These are phyloP conservation scores for Aphanomyces cochlioides DNA, from an alignment of 352 stramenopile species.

Conservation along the genomic window DNA sequence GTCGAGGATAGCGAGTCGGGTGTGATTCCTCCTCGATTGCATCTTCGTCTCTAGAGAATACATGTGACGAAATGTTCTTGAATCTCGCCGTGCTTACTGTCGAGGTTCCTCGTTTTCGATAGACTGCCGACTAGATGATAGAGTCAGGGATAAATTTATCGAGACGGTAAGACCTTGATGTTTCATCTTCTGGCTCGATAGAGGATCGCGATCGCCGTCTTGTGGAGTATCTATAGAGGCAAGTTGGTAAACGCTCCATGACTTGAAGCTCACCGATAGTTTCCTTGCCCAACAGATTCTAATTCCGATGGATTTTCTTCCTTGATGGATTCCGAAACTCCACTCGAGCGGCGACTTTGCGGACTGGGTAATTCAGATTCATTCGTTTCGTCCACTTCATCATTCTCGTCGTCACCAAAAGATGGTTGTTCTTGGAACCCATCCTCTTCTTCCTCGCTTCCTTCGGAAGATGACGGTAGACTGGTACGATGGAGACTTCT, in stretches of 20 bases:
- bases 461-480: neutral
- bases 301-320: constrained; percentile 37
- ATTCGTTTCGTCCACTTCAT: constrained; percentile 34
- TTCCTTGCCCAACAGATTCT: constrained; percentile 15
- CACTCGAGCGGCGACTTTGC: constrained; percentile 14
- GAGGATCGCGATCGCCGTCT: neutral
- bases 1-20: neutral
- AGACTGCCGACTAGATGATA: neutral
- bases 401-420: constrained; percentile 32
- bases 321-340: constrained; percentile 32
- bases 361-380: constrained; percentile 38
- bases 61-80: neutral
- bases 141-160: neutral
- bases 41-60: neutral
- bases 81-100: neutral
- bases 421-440: constrained; percentile 19
- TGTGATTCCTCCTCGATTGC: neutral
- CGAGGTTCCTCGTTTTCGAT: neutral
- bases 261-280: constrained; percentile 30
- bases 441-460: constrained; percentile 30
- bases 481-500: neutral
- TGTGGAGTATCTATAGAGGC: neutral
- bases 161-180: neutral
- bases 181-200: neutral
- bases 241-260: neutral